Base-by-base conservation (phyloP, 2,329 filamentous ascomycete species). In the Ustulina deusta region DNA sequence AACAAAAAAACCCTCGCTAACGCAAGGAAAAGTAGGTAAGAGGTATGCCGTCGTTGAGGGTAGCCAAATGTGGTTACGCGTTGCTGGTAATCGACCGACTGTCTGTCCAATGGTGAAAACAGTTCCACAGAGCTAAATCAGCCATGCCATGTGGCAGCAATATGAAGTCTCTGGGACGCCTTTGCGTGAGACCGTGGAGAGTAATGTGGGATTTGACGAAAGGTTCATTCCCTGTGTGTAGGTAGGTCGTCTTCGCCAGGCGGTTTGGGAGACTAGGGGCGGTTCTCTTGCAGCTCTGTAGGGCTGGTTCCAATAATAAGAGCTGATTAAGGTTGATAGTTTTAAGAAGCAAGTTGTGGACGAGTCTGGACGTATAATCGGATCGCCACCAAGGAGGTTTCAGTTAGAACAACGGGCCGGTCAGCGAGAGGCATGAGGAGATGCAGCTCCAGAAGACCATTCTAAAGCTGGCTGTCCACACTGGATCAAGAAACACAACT, bases 121-220 rank as follows among this genome's bases (percentile, higher is more conserved):
- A 48, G 49, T 27, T 32, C 44, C 51, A 36, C 36, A 48, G 55
- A 22, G 9, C 49, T 40, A 57, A 46, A 60, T 51, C 49, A 61
- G 61, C 59, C 62, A 49, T 56, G 48, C 52, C 34, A 65, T 64
- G 42, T 55, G 40, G 46, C 46, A 20, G n/a, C 44, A 17, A 65
- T 60, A 60, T 46, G 42, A 51, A 27, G 48, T 20, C 25, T 56
- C 54, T 42, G 58, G 20, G 17, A 32, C n/a, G n/a, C 52, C 25
- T 44, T 32, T 57, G 36, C 17, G 40, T 20, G 60, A 51, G 13
- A 11, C 2, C 1, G 40, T 56, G 10, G 17, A 69, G 20, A 67
- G 6, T 17, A 22, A 40, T 27, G 42, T 15, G 20, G 11, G 25
- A 32, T 62, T 58, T 38, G 44, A 22, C 48, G 20, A 40, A 2